Evolutionary conservation across 192 early-diverging fungal species (phyloP), one percentile per base, ranked within the genome.

Genomic region (Thoreauomyces humboldtii): DNA sequence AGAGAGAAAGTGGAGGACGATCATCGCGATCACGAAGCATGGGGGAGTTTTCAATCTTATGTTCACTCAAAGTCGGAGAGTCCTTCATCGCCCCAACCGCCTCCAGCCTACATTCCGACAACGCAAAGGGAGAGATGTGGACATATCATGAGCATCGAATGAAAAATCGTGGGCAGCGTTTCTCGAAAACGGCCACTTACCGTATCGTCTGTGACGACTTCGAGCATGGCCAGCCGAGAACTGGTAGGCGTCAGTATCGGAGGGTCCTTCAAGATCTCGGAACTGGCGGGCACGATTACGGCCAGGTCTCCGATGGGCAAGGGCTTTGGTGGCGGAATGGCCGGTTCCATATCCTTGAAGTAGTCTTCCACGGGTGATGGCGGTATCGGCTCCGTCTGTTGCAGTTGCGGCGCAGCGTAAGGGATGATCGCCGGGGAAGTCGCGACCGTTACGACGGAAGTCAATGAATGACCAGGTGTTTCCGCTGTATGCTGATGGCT

Each of bases 311-410:
- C 4, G 50, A 15, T 52, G 4, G 3, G 24, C 50, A 5, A 52
- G 50, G 4, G 6, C 21, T 46, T 37, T 29, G 48, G 44, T 27
- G 44, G 28, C 17, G 61, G 45, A 4, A 63, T 12, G 28, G 28
- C 19, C 32, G 61, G 61, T 37, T 50, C 31, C 61, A 63, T 63
- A 25, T 63, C 61, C 15, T 17, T 24, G 33, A 63, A 63, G 32
- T 52, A 63, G 22, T 63, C 47, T 4, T 33, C 48, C 24, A 14
- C 19, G 50, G 22, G 14, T 14, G 50, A 52, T 27, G 48, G 15
- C 14, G 38, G 9, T 9, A 17, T 12, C 17, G 38, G 38, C 17
- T 41, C 38, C 17, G 38, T 12, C 17, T 41, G 38, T 9, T 41
- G 38, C n/a, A n/a, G n/a, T n/a, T n/a, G n/a, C n/a, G n/a, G n/a